These are phyloP conservation scores for Lactarius trivialis DNA, from an alignment of 768 basidiomycete species.

Conservation along the genomic window DNA sequence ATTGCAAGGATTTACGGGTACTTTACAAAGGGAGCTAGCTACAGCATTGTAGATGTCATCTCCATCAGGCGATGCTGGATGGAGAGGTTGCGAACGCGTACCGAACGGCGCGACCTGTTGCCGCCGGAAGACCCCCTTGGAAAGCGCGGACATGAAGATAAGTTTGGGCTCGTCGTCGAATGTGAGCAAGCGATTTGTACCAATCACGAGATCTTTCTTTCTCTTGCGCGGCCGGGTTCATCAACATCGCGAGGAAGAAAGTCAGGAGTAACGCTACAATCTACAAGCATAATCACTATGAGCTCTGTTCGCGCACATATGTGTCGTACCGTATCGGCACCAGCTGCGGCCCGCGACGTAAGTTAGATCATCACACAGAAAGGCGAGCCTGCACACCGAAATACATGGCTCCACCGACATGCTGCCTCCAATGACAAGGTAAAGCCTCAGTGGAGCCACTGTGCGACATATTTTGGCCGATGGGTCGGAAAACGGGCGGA, in stretches of 20 bases:
- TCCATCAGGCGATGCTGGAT: too few species aligned
- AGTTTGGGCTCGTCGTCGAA: slow-evolving; percentile 24
- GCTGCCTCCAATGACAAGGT: too few species aligned
- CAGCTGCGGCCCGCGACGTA: slow-evolving; percentile 11
- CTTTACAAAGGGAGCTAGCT: too few species aligned
- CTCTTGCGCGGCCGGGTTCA: slow-evolving; percentile 23
- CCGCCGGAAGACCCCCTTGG: slow-evolving; percentile 27
- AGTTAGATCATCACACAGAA: neutral
- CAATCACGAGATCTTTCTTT: slow-evolving; percentile 27
- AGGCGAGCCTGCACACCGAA: slow-evolving; percentile 4
- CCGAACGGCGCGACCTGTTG: slow-evolving; percentile 24
- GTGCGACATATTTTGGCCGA: too few species aligned
- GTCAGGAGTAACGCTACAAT: slow-evolving; percentile 21
- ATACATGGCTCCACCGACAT: slow-evolving; percentile 18
- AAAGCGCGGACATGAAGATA: slow-evolving; percentile 24
- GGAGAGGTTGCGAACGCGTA: neutral
- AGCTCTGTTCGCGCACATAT: neutral
- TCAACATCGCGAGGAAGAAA: slow-evolving; percentile 26
- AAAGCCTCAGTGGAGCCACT: too few species aligned
- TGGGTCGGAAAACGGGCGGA: too few species aligned
- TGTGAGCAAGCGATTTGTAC: slow-evolving; percentile 26
- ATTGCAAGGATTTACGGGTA: too few species aligned
- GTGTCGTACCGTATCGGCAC: slow-evolving; percentile 23
- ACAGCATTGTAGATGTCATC: too few species aligned
- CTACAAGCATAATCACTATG: neutral